Percentiles rank a stretch among this genome's conserved stretches.
These are phyloP conservation scores for Helenozyma rhizophorensis DNA, from an alignment of 805 yeast genomes.

Conservation along the genomic window DNA sequence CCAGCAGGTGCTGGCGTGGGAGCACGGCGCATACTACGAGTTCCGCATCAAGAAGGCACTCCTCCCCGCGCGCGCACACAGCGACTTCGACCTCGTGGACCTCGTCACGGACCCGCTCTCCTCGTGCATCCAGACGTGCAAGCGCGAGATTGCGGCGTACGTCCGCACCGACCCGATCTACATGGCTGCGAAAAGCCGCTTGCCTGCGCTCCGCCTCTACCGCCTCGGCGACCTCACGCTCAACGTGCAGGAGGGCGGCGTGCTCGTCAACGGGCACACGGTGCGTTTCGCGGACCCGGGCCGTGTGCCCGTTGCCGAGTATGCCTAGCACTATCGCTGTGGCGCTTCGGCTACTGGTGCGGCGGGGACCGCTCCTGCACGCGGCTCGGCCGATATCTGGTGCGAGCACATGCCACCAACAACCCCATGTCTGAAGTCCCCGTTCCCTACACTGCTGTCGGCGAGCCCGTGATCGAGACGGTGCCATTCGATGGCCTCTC, in stretches of 20 bases:
- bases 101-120: slow-evolving; percentile 6
- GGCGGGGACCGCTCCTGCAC: too few species aligned
- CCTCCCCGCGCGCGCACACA: slow-evolving; percentile 3
- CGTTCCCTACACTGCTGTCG: slow-evolving; percentile 33
- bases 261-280: slow-evolving; percentile 4
- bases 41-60: slow-evolving; percentile 4
- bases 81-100: slow-evolving; percentile 2
- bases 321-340: too few species aligned
- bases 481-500: slow-evolving; percentile 35
- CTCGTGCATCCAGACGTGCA: slow-evolving; percentile 3
- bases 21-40: slow-evolving; percentile 7
- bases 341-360: too few species aligned
- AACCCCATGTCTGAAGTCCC: slow-evolving; percentile 1
- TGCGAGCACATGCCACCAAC: too few species aligned
- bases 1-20: slow-evolving; percentile 5
- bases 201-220: slow-evolving; percentile 5
- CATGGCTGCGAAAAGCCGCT: slow-evolving; percentile 1
- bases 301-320: too few species aligned
- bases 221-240: slow-evolving; percentile 4
- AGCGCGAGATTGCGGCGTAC: not conserved
- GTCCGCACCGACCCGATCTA: slow-evolving; percentile 3
- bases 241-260: slow-evolving; percentile 6
- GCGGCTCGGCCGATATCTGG: too few species aligned
- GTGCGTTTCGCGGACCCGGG: too few species aligned
- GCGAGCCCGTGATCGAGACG: slow-evolving; percentile 24